Percentiles rank a stretch among this genome's conserved stretches.
These are phyloP conservation scores for Asclepias syriaca DNA, from an alignment of 257 asterid species.

Conservation along the genomic window DNA sequence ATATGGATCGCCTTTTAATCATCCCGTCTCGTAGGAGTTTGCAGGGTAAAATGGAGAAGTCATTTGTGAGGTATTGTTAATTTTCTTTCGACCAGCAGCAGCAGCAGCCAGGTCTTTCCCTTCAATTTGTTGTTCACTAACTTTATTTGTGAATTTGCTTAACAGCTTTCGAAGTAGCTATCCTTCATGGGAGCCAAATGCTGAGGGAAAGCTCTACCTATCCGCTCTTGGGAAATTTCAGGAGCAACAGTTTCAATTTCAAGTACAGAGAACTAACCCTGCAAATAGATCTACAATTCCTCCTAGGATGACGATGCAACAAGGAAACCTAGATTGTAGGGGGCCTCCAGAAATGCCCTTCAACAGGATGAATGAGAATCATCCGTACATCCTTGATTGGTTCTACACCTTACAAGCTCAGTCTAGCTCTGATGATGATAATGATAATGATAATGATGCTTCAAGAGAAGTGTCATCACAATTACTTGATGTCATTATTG, in stretches of 20 bases:
- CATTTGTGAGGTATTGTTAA: slow-evolving; percentile 67
- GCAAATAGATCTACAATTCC: slow-evolving; percentile 14
- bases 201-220: slow-evolving; percentile 74
- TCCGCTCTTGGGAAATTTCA: slow-evolving; percentile 49
- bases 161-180: slow-evolving; percentile 75
- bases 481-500: slow-evolving; percentile 23
- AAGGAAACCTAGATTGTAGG: slow-evolving; percentile 36
- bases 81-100: neutral
- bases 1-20: slow-evolving; percentile 75
- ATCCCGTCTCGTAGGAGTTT: slow-evolving; percentile 64
- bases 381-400: slow-evolving; percentile 85
- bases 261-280: slow-evolving; percentile 31
- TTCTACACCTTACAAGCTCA: slow-evolving; percentile 64
- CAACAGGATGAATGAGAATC: slow-evolving; percentile 40
- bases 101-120: neutral
- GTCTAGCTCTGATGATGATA: slow-evolving; percentile 19
- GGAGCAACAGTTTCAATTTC: slow-evolving; percentile 63
- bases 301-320: slow-evolving; percentile 30
- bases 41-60: slow-evolving; percentile 98
- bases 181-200: slow-evolving; percentile 81
- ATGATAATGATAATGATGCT: slow-evolving; percentile 2
- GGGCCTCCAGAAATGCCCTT: slow-evolving; percentile 37
- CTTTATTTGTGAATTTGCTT: slow-evolving; percentile 3
- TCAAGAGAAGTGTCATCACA: slow-evolving; percentile 27
- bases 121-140: neutral